These are phyloP conservation scores for Xanthoceras sorbifolium DNA, from an alignment of 345 rosid species.

Conservation along the genomic window DNA sequence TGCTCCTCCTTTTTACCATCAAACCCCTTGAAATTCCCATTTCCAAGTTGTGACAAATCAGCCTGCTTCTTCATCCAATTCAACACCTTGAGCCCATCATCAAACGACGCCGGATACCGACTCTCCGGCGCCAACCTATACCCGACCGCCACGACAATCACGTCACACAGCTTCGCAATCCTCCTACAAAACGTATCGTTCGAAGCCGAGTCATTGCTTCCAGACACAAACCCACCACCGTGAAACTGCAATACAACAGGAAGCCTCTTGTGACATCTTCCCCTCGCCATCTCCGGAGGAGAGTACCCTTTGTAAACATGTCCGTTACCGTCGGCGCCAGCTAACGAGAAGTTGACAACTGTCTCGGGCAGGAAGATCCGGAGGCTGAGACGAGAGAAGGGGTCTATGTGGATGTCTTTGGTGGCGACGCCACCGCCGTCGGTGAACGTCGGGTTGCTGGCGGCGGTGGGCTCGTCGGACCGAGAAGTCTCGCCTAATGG, in stretches of 20 bases:
- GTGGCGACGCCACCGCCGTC: slow-evolving; percentile 57
- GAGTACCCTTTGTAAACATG: slow-evolving; percentile 61
- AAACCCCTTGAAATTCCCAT: slow-evolving; percentile 39
- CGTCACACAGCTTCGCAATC: slow-evolving; percentile 72
- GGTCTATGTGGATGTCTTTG: slow-evolving; percentile 73
- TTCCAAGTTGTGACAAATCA: slow-evolving; percentile 57
- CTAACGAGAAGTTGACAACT: slow-evolving; percentile 33
- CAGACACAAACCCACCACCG: slow-evolving; percentile 90
- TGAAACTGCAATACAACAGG: slow-evolving; percentile 93
- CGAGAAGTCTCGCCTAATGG: slow-evolving; percentile 60
- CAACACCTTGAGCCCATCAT: slow-evolving; percentile 79
- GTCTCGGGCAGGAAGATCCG: slow-evolving; percentile 73
- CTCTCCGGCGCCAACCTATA: slow-evolving; percentile 88
- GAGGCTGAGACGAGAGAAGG: slow-evolving; percentile 58
- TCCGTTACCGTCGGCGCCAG: not conserved
- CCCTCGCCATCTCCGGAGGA: slow-evolving; percentile 36
- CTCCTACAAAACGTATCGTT: slow-evolving; percentile 78
- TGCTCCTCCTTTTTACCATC: slow-evolving; percentile 27
- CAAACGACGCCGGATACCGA: slow-evolving; percentile 75
- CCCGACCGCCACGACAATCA: slow-evolving; percentile 80
- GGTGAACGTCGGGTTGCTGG: slow-evolving; percentile 56
- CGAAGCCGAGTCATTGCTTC: slow-evolving; percentile 62
- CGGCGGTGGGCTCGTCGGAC: slow-evolving; percentile 48
- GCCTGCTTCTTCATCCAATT: slow-evolving; percentile 85
- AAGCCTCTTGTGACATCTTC: slow-evolving; percentile 41